Percentiles rank a stretch among this genome's conserved stretches.
These are phyloP conservation scores for Oldenlandia corymbosa DNA, from an alignment of 257 asterid genomes.

Conservation along the genomic window DNA sequence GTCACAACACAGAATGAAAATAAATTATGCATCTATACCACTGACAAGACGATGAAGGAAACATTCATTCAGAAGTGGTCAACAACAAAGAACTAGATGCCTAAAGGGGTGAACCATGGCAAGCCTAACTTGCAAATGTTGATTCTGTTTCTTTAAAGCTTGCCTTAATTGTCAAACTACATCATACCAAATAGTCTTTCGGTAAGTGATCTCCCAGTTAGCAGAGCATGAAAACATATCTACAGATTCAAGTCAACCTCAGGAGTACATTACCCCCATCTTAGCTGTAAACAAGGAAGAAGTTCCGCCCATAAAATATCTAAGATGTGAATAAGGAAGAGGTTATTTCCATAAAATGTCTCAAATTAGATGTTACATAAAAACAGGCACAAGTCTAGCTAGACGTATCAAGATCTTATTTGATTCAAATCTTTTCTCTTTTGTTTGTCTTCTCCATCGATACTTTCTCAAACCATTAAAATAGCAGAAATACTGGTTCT, in stretches of 20 bases:
- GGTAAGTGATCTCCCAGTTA: neutral
- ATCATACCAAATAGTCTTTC: neutral
- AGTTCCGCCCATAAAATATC: too few species aligned
- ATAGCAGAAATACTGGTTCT: neutral
- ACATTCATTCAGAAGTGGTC: neutral
- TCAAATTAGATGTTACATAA: neutral
- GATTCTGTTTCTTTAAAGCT: neutral
- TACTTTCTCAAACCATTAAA: neutral
- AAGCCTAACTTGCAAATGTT: neutral
- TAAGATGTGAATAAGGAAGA: too few species aligned
- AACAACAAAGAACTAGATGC: neutral
- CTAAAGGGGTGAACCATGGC: neutral
- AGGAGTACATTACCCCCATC: neutral
- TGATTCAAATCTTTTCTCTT: neutral
- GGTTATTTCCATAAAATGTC: too few species aligned
- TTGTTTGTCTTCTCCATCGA: neutral
- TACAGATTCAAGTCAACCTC: neutral
- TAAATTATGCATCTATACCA: neutral
- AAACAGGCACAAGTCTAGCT: neutral
- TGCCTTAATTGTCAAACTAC: neutral
- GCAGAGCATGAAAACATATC: neutral
- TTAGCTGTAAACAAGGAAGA: neutral
- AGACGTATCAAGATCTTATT: neutral
- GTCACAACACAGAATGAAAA: neutral
- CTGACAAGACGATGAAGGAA: neutral